phyloP scores from a whole-genome alignment of 192 early-diverging fungal genomes.

The Coemansia sp. region DNA sequence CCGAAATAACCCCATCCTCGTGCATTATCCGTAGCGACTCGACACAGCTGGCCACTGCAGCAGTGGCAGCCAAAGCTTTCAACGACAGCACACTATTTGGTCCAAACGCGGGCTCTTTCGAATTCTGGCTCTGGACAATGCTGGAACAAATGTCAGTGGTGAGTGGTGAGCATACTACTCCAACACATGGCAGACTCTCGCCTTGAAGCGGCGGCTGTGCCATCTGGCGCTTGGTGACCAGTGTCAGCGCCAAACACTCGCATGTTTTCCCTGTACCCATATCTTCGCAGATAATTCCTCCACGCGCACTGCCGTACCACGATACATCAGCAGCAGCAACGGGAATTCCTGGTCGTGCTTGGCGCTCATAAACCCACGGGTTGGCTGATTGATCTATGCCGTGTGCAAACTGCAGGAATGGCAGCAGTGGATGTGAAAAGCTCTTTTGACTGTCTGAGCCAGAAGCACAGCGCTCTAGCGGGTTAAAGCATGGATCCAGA shows the following conservation, averaged over 20 bases:
- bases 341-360: conserved; percentile 28
- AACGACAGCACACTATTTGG: conserved; percentile 27
- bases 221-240: conserved; percentile 61
- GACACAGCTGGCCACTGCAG: conserved; percentile 47
- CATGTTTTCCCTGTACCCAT: conserved; percentile 89
- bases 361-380: conserved; percentile 26
- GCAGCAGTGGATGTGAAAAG: conserved; percentile 31
- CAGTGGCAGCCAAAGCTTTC: conserved; percentile 45
- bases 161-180: conserved; percentile 33
- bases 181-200: conserved; percentile 38
- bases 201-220: conserved; percentile 37
- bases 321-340: conserved; percentile 26
- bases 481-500: conserved; percentile 47
- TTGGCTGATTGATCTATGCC: conserved; percentile 29
- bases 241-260: conserved; percentile 64
- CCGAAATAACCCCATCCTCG: conserved; percentile 49
- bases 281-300: conserved; percentile 82
- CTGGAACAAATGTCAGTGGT: conserved; percentile 14
- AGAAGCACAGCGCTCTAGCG: conserved; percentile 6
- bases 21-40: conserved; percentile 48
- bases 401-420: conserved; percentile 42
- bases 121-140: not conserved
- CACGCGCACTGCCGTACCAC: conserved; percentile 47
- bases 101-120: no score
- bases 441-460: no score